phyloP scores from a whole-genome alignment of 2,329 filamentous ascomycete species.

The Aureobasidium sp. region DNA sequence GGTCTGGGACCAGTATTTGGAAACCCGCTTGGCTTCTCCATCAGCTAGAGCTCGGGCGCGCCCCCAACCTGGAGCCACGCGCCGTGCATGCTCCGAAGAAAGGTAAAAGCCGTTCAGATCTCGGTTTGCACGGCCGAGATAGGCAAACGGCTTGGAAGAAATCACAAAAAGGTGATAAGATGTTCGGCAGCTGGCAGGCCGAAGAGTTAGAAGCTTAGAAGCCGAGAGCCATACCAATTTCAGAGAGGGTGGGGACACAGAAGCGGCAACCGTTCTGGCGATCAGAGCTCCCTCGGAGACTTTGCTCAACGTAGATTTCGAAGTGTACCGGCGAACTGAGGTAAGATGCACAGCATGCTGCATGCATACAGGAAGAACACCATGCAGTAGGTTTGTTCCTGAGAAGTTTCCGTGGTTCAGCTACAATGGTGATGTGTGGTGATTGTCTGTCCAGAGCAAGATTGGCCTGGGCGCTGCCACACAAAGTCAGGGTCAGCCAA shows the following conservation, averaged over 20 bases:
- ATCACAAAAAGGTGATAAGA: neutral
- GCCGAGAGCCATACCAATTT: conserved; percentile 1
- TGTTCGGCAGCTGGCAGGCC: neutral
- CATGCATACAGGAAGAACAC: conserved; percentile 1
- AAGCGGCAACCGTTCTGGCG: neutral
- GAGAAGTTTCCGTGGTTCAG: conserved; percentile 5
- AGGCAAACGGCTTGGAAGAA: neutral
- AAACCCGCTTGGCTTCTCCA: conserved; percentile 19
- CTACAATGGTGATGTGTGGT: neutral
- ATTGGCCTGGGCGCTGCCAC: conserved; percentile 2
- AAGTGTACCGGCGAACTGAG: neutral
- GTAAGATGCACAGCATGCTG: neutral
- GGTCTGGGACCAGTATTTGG: neutral
- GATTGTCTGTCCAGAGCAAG: neutral
- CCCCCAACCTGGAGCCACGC: neutral
- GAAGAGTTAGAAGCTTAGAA: neutral
- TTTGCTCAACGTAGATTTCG: neutral
- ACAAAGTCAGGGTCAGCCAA: conserved; percentile 10
- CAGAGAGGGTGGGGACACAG: neutral
- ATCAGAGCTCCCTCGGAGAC: neutral
- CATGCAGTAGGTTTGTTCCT: conserved; percentile 3
- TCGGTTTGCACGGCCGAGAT: neutral
- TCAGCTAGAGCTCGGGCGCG: neutral
- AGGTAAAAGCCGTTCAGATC: neutral
- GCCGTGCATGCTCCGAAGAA: neutral